phyloP scores from a whole-genome alignment of 768 basidiomycete genomes.

The Artomyces pyxidatus region DNA sequence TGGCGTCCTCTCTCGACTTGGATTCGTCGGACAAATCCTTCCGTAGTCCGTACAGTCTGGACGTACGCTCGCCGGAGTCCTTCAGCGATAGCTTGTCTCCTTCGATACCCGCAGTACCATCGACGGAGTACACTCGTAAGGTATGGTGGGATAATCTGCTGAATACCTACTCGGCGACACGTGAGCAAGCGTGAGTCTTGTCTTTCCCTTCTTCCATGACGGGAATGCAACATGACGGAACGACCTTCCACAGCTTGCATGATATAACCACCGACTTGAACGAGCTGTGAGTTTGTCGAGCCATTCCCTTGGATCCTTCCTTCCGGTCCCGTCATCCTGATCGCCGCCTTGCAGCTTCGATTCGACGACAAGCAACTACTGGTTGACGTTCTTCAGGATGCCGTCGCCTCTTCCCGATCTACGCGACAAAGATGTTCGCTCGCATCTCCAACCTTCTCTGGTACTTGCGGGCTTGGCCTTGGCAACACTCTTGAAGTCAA shows the following conservation, averaged over 20 bases:
- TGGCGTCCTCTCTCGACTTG: conserved; percentile 13
- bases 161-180: conserved; percentile 31
- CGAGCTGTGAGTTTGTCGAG: conserved; percentile 35
- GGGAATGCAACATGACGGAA: neutral
- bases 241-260: conserved; percentile 30
- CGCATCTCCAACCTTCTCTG: conserved; percentile 61
- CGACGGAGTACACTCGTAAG: conserved; percentile 27
- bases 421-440: conserved; percentile 41
- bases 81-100: conserved; percentile 8
- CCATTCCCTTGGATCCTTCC: conserved; percentile 6
- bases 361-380: conserved; percentile 54
- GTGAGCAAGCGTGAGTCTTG: conserved; percentile 34
- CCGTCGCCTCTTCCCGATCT: conserved; percentile 45
- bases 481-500: conserved; percentile 65
- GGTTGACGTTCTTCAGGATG: conserved; percentile 62
- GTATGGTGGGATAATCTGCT: conserved; percentile 45
- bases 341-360: conserved; percentile 43
- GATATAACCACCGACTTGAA: conserved; percentile 43
- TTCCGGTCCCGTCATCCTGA: neutral
- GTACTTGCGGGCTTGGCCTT: conserved; percentile 62
- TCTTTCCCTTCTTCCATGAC: neutral
- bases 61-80: conserved; percentile 11
- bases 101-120: conserved; percentile 18
- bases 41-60: conserved; percentile 17
- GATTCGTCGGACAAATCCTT: conserved; percentile 20